A percentile compares a stretch with the other conserved stretches of the same genome.
These are phyloP conservation scores for Pyrenula aspistea DNA, from an alignment of 495 filamentous ascomycete genomes.

Conservation along the genomic window DNA sequence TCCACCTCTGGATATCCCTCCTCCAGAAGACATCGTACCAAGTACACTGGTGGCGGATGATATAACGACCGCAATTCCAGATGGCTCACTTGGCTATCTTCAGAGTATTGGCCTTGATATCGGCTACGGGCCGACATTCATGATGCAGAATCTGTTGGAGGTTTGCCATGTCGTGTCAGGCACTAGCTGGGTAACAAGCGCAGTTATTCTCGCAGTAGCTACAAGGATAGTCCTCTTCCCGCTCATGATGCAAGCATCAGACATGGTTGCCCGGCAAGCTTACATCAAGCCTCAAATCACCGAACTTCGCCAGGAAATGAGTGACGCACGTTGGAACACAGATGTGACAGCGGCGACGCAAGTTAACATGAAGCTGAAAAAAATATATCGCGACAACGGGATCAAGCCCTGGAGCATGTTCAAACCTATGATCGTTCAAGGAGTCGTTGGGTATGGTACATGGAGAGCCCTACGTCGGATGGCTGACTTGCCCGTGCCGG, in stretches of 20 bases:
- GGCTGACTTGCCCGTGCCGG: conserved; percentile 67
- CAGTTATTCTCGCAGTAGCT: conserved; percentile 48
- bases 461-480: conserved; percentile 69
- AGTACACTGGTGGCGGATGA: conserved; percentile 24
- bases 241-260: conserved; percentile 44
- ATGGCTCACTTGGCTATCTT: conserved; percentile 64
- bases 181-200: conserved; percentile 72
- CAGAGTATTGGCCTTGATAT: conserved; percentile 74
- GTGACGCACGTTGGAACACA: conserved; percentile 15
- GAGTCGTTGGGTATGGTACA: conserved; percentile 64
- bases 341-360: conserved; percentile 31
- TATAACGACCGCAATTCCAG: conserved; percentile 40
- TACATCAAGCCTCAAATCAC: conserved; percentile 32
- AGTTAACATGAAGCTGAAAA: conserved; percentile 29
- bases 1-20: neutral
- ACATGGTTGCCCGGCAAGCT: conserved; percentile 35
- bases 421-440: conserved; percentile 46
- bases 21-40: conserved; percentile 4
- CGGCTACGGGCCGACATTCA: conserved; percentile 61
- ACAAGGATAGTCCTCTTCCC: conserved; percentile 55
- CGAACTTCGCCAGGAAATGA: conserved; percentile 41
- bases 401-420: conserved; percentile 40
- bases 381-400: conserved; percentile 37
- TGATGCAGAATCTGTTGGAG: conserved; percentile 66
- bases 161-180: conserved; percentile 63